These are phyloP conservation scores for Groenewaldozyma auringiensis DNA, from an alignment of 1,139 yeast species.

Conservation along the genomic window DNA sequence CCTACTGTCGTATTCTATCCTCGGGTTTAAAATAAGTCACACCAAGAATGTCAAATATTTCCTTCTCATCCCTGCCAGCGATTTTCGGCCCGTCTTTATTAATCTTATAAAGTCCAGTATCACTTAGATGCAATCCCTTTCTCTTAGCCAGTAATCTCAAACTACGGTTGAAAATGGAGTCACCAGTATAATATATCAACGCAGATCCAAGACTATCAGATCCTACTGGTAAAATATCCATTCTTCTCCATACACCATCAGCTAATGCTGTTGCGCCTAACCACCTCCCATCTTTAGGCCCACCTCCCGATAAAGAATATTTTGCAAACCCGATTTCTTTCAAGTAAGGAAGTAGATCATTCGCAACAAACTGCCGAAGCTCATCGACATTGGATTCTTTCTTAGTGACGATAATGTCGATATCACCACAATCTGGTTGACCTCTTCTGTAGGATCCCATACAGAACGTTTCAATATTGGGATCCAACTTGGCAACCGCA, in stretches of 20 bases:
- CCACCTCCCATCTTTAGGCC: conserved; percentile 26
- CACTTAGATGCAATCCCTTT: conserved; percentile 41
- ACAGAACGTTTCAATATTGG: conserved; percentile 33
- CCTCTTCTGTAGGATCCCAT: conserved; percentile 58
- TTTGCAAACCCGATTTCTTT: conserved; percentile 29
- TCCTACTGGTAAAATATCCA: conserved; percentile 49
- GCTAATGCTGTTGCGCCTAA: conserved; percentile 30
- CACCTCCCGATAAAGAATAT: conserved; percentile 26
- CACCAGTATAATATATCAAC: conserved; percentile 52
- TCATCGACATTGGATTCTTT: conserved; percentile 16
- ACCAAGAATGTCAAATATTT: conserved; percentile 43
- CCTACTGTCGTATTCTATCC: conserved; percentile 26
- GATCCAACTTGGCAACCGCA: conserved; percentile 34
- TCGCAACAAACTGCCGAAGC: conserved; percentile 26
- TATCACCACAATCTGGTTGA: conserved; percentile 44
- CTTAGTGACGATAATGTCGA: conserved; percentile 49
- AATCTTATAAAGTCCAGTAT: conserved; percentile 41
- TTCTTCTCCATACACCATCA: conserved; percentile 40
- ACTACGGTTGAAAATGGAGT: conserved; percentile 47
- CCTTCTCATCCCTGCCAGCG: conserved; percentile 42
- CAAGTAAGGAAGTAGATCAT: conserved; percentile 28
- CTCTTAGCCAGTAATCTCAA: conserved; percentile 41
- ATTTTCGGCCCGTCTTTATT: conserved; percentile 26
- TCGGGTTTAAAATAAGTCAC: conserved; percentile 41
- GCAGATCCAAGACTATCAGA: conserved; percentile 48